Base-by-base conservation (phyloP, 1,139 yeast species). In the Casaregolazyma suthepensis region DNA sequence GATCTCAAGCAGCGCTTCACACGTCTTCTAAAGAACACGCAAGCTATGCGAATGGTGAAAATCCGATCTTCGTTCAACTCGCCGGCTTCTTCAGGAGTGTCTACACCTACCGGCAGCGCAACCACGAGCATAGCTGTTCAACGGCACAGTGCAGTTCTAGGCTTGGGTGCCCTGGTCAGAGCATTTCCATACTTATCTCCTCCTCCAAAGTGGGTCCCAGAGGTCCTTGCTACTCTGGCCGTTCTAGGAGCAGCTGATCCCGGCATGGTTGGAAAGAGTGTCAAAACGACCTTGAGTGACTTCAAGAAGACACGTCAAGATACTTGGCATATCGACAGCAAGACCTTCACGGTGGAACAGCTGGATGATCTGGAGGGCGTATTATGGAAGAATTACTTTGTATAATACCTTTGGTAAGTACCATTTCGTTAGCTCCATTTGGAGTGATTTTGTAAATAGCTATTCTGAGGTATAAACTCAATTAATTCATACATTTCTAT, bases 301-400 rank as follows among this genome's bases (percentile, higher is more conserved):
- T 94, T 93, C 71, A 93, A 91, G 68, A 91, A 90, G 72, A 85
- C 89, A 5, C 80, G 99, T 61, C 96, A 91, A 55, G 99, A 94
- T 65, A 89, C 97, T 0, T 94, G 99, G 99, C 96, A 87, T 62
- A 79, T 89, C 58, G 99, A 94, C 67, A 80, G 87, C 56, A 77
- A 77, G 62, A 82, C 81, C 6, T 94, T 94, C 68, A 81, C 83
- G 5, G 81, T 79, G 51, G 88, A 85, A 13, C 96, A 93, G 69
- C 75, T 90, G 51, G 95, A 90, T 64, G 96, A 90, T 67, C 74
- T 94, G 53, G 98, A 93, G 68, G 99, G 99, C 45, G 97, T 93
- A 2, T 73, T 91, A 45, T 86, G 96, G 87, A 87, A 88, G 68
- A 88, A 95, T 67, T 94, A 94, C 66, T 91, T 90, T 71, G 89